Conservation (phyloP, 2,329 filamentous ascomycete genomes). For the Cryphonectria nitschkei region DNA sequence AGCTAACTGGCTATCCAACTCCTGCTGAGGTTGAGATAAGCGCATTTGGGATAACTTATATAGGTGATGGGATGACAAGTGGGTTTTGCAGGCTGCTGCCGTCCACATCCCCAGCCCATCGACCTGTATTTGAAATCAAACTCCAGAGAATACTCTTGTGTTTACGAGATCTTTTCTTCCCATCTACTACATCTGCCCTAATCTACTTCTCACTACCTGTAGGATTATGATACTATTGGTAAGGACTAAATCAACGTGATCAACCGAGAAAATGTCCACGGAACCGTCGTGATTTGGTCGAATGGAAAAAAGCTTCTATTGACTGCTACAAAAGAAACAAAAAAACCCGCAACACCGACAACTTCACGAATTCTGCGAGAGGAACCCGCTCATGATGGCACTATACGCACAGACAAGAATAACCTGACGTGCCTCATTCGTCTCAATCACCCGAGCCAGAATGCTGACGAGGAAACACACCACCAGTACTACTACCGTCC, state of each 20-base stretch:
- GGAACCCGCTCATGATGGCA: slow-evolving; percentile 9
- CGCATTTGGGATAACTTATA: not conserved
- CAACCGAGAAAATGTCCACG: not conserved
- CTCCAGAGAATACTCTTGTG: too few species aligned
- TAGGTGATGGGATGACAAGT: not conserved
- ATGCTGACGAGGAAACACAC: slow-evolving; percentile 16
- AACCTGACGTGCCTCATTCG: slow-evolving; percentile 15
- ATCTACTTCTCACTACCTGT: too few species aligned
- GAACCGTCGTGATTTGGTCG: not conserved
- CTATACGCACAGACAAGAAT: slow-evolving; percentile 15
- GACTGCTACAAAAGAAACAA: not conserved
- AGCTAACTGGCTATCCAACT: not conserved
- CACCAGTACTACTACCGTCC: slow-evolving; percentile 4
- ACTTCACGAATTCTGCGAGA: slow-evolving; percentile 4
- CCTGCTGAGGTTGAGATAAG: not conserved
- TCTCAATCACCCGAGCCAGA: slow-evolving; percentile 11
- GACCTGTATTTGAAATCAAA: too few species aligned
- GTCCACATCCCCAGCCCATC: too few species aligned
- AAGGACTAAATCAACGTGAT: too few species aligned
- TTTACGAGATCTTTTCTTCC: too few species aligned
- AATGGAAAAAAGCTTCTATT: not conserved
- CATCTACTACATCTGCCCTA: too few species aligned
- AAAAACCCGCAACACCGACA: not conserved
- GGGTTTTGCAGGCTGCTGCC: not conserved
- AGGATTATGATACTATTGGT: too few species aligned